phyloP scores from a whole-genome alignment of 2,329 filamentous ascomycete genomes.

The Exophiala lecanii-corni region DNA sequence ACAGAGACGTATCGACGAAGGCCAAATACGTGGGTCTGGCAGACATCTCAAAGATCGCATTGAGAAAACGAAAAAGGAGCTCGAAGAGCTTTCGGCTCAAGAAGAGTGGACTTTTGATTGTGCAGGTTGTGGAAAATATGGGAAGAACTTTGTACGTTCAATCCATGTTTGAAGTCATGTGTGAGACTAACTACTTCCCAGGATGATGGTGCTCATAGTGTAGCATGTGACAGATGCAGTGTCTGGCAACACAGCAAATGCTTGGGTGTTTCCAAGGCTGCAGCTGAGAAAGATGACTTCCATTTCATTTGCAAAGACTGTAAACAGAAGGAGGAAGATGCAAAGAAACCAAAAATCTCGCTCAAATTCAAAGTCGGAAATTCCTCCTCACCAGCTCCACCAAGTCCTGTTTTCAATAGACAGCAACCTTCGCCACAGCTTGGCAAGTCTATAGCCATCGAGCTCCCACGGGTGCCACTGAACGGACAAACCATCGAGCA shows the following conservation, averaged over 20 bases:
- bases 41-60: conserved; percentile 77
- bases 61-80: conserved; percentile 69
- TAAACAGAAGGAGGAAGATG: conserved; percentile 61
- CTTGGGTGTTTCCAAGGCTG: conserved; percentile 69
- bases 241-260: conserved; percentile 98
- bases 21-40: conserved; percentile 64
- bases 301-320: conserved; percentile 80
- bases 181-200: conserved; percentile 31
- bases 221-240: conserved; percentile 89
- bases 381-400: conserved; percentile 24
- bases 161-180: neutral
- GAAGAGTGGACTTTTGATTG: conserved; percentile 95
- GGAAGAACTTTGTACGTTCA: conserved; percentile 63
- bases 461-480: conserved; percentile 6
- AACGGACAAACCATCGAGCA: conserved; percentile 8
- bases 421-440: conserved; percentile 4
- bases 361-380: conserved; percentile 54
- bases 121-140: conserved; percentile 77
- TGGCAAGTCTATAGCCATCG: conserved; percentile 12
- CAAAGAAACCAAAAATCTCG: conserved; percentile 57
- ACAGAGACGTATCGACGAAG: conserved; percentile 55
- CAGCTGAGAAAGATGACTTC: conserved; percentile 81
- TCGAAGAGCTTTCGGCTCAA: conserved; percentile 69
- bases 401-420: conserved; percentile 11
- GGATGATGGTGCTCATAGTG: conserved; percentile 90